These are phyloP conservation scores for Phytophthora rubi DNA, from an alignment of 352 stramenopile genomes.

Conservation along the genomic window DNA sequence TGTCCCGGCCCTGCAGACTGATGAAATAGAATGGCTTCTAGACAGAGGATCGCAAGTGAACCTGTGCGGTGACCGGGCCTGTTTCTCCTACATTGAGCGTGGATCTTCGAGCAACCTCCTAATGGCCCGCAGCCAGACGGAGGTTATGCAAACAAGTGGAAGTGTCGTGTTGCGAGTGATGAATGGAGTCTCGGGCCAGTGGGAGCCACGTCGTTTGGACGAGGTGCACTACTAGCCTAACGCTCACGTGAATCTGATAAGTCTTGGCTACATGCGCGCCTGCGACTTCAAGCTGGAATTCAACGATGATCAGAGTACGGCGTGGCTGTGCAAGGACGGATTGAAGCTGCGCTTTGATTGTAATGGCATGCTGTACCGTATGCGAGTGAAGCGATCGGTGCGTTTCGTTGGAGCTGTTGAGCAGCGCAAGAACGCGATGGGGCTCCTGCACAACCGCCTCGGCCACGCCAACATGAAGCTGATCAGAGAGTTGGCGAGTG, in stretches of 20 bases:
- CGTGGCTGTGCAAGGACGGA: background rate
- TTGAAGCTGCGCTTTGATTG: background rate
- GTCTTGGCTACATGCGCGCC: background rate
- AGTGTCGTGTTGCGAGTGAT: background rate
- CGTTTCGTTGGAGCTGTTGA: background rate
- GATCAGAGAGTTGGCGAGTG: background rate
- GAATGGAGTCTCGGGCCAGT: background rate
- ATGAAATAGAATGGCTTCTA: background rate
- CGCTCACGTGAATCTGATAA: background rate
- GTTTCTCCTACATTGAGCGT: background rate
- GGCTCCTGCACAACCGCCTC: background rate
- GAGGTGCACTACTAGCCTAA: background rate
- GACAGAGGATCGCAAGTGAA: background rate
- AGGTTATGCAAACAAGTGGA: background rate
- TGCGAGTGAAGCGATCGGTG: background rate
- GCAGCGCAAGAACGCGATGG: background rate
- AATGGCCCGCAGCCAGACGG: background rate
- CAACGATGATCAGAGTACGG: background rate
- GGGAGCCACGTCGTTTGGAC: background rate
- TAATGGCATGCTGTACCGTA: background rate
- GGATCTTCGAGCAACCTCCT: background rate
- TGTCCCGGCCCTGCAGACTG: background rate
- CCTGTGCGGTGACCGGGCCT: background rate
- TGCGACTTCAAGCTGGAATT: background rate
- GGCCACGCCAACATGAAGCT: background rate